phyloP scores from a whole-genome alignment of 1,139 yeast genomes.

The Tardiomyces blankii region DNA sequence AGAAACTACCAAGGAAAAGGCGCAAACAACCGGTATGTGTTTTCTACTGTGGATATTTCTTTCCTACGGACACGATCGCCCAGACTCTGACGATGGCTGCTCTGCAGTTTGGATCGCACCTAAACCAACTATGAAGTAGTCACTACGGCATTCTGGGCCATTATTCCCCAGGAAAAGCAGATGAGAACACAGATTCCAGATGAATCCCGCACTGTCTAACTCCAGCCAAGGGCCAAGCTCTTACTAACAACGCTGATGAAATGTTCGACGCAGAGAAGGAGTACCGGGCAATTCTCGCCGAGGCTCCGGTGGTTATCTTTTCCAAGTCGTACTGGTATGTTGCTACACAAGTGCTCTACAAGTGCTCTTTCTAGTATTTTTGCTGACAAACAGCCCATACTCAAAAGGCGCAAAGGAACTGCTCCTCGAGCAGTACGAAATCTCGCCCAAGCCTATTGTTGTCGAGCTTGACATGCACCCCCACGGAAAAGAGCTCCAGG shows the following conservation, averaged over 20 bases:
- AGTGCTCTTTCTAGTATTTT: neutral
- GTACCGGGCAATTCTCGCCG: conserved; percentile 42
- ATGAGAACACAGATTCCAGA: too few relatives aligned
- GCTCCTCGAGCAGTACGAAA: conserved; percentile 49
- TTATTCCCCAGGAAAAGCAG: too few relatives aligned
- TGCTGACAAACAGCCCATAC: conserved; percentile 36
- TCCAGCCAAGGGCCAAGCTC: conserved; percentile 9
- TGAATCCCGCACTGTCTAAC: too few relatives aligned
- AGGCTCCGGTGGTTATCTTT: conserved; percentile 45
- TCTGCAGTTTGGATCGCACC: too few relatives aligned
- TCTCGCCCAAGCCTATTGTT: conserved; percentile 59
- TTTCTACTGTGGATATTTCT: neutral
- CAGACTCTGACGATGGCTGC: too few relatives aligned
- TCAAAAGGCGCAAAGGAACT: conserved; percentile 61
- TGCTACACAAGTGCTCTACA: conserved; percentile 29
- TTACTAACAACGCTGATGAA: conserved; percentile 21
- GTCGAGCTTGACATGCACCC: conserved; percentile 78
- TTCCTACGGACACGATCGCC: conserved; percentile 1
- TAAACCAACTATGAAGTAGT: too few relatives aligned
- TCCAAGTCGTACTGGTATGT: conserved; percentile 33
- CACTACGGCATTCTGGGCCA: too few relatives aligned
- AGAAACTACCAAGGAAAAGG: conserved; percentile 6
- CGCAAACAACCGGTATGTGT: neutral
- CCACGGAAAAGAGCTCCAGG: conserved; percentile 63
- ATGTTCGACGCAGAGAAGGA: conserved; percentile 52